Evolutionary conservation across 768 basidiomycete genomes (phyloP), one percentile per base, ranked within the genome.

Genomic region (Agrocybe pediades): DNA sequence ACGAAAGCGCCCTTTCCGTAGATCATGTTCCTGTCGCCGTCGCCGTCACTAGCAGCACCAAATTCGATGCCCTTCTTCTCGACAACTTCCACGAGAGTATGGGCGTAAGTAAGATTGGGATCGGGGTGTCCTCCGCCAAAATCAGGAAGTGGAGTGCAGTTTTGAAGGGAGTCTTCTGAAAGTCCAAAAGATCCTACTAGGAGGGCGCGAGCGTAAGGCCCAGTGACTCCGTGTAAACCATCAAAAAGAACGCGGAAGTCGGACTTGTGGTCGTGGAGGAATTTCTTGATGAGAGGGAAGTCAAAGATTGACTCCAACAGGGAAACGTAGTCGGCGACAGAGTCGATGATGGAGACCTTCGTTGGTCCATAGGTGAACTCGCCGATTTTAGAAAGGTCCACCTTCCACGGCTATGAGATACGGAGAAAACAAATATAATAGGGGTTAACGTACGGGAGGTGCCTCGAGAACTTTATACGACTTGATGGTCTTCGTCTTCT

Each of bases 1-100:
- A 99, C 97, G 70, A 99, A 99, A 41, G 97, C 97, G 56, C 90
- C 89, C 69, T 90, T 89, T 62, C 97, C 97, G 71, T 99, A 99
- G 67, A 99, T 98, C 97, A 99, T 98, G 79, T 99, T 98, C 58
- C 97, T 77, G 71, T 98, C 97, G 36, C 97, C 96, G 62, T 98
- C 97, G 24, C 97, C 97, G 67, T 99, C 97, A 57, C 88, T 91
- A 7, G 97, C 97, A 26, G 97, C 97, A 51, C 97, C 97, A 63
- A 99, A 98, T 41, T 83, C 80, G 61, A 98, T 95, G 53, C 84
- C 78, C 36, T 89, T 78, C 66, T 79, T 77, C 75, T 99, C 97
- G 41, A 99, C 97, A 16, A 77, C 87, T 55, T 95, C 90, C 30
- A 99, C 97, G 47, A 99, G 88, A 13, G 85, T 79, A 73, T 95